Evolutionary conservation across 495 filamentous ascomycete species (phyloP).

Genomic region (Gamarada debralockiae): DNA sequence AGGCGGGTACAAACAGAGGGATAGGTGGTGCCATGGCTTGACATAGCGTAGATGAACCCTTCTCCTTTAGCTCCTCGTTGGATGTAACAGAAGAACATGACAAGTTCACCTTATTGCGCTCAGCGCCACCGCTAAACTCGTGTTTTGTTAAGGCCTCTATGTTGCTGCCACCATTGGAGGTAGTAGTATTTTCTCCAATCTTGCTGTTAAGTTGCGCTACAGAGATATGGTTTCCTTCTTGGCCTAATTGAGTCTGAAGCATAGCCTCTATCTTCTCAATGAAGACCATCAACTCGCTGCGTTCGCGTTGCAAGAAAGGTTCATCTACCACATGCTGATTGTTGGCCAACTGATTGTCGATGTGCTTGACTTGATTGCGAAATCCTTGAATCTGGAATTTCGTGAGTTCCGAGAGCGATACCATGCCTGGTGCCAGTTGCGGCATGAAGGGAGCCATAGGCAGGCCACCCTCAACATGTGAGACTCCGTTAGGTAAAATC

Average conservation of each 20-base stretch:
- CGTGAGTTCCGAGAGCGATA: slow-evolving; percentile 11
- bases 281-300: slow-evolving; percentile 4
- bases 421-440: not conserved
- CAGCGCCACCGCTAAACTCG: no score
- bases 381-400: slow-evolving; percentile 21
- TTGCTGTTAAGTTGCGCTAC: not conserved
- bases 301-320: slow-evolving; percentile 9
- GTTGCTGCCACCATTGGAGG: no score
- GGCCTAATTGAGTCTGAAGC: slow-evolving; percentile 12
- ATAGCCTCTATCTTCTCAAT: slow-evolving; percentile 15
- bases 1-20: not conserved
- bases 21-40: no score
- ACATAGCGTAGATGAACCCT: no score
- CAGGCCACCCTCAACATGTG: not conserved
- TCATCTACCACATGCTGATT: slow-evolving; percentile 49
- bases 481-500: not conserved
- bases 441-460: slow-evolving; percentile 4
- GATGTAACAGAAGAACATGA: no score
- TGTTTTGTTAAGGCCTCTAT: no score
- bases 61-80: no score
- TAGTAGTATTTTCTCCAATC: no score
- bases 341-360: slow-evolving; percentile 42
- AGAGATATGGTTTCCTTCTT: slow-evolving; percentile 1
- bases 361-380: slow-evolving; percentile 33
- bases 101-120: no score